These are phyloP conservation scores for Elsinoe arachidis DNA, from an alignment of 2,329 filamentous ascomycete species.

Conservation along the genomic window DNA sequence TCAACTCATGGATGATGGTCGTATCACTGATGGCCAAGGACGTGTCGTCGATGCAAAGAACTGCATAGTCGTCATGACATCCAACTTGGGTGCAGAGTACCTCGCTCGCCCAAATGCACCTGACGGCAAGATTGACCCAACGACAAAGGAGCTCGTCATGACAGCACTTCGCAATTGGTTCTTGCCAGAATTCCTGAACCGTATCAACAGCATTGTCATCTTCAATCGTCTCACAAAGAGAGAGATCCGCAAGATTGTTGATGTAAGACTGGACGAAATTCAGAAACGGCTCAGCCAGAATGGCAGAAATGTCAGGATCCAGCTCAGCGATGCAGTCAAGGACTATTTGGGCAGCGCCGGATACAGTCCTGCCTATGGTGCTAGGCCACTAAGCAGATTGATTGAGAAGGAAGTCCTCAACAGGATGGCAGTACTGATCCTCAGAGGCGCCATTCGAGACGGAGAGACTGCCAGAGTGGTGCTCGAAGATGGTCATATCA, in stretches of 20 bases:
- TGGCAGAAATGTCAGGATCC: slow-evolving; percentile 73
- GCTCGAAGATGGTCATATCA: slow-evolving; percentile 68
- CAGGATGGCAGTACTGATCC: slow-evolving; percentile 79
- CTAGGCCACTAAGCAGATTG: slow-evolving; percentile 74
- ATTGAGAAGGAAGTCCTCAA: slow-evolving; percentile 98
- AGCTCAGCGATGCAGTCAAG: slow-evolving; percentile 76
- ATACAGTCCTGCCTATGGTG: slow-evolving; percentile 93
- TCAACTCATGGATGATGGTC: slow-evolving; percentile 99
- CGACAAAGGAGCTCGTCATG: slow-evolving; percentile 84
- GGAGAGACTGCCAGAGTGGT: slow-evolving; percentile 76
- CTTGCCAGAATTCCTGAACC: slow-evolving; percentile 96
- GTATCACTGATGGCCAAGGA: slow-evolving; percentile 96
- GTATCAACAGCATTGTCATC: slow-evolving; percentile 91
- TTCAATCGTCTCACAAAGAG: slow-evolving; percentile 88
- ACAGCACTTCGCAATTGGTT: slow-evolving; percentile 88
- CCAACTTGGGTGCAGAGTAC: slow-evolving; percentile 90
- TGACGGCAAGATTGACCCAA: slow-evolving; percentile 77
- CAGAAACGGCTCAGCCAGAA: slow-evolving; percentile 85
- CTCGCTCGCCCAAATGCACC: slow-evolving; percentile 69
- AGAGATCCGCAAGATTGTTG: slow-evolving; percentile 94
- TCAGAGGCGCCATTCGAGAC: slow-evolving; percentile 75
- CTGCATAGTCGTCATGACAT: slow-evolving; percentile 99
- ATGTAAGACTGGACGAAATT: slow-evolving; percentile 77
- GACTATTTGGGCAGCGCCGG: slow-evolving; percentile 87
- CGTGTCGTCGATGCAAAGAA: slow-evolving; percentile 91